Conservation (phyloP, 2,329 filamentous ascomycete species). For the Paraconiothyrium brasiliense region DNA sequence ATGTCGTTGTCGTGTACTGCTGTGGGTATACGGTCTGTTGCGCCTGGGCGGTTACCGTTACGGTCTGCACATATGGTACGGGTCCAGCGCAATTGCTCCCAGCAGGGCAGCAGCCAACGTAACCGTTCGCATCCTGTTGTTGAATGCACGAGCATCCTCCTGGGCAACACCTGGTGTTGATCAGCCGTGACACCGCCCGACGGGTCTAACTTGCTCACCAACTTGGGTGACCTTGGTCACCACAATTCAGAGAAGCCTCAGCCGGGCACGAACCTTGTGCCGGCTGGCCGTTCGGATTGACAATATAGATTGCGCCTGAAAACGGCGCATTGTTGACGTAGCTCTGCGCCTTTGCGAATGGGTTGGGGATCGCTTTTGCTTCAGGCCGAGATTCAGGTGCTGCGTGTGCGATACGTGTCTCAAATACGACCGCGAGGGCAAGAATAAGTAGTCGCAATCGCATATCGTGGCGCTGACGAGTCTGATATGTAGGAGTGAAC, state of each 20-base stretch:
- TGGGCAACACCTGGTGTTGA: constrained; percentile 47
- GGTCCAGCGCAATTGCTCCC: constrained; percentile 45
- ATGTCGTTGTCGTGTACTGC: constrained; percentile 29
- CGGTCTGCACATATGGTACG: constrained; percentile 34
- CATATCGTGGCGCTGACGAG: constrained; percentile 24
- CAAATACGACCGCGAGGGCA: constrained; percentile 24
- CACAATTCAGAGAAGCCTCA: constrained; percentile 53
- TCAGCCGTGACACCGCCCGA: constrained; percentile 9
- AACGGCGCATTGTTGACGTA: constrained; percentile 51
- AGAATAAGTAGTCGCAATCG: constrained; percentile 24
- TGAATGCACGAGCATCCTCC: constrained; percentile 45
- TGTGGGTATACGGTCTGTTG: constrained; percentile 40
- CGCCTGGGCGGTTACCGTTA: constrained; percentile 46
- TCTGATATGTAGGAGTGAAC: not conserved
- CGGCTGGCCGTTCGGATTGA: constrained; percentile 43
- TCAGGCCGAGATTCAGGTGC: constrained; percentile 38
- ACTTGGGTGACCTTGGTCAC: constrained; percentile 51
- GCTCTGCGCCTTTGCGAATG: constrained; percentile 34
- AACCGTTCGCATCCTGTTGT: constrained; percentile 41
- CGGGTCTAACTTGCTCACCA: constrained; percentile 46
- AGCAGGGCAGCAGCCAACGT: constrained; percentile 51
- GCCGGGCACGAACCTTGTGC: constrained; percentile 47
- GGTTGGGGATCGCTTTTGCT: constrained; percentile 26
- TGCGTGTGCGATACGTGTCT: constrained; percentile 27
- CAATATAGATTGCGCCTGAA: constrained; percentile 52